Conservation (phyloP, 495 filamentous ascomycete genomes). For the Saxophila tyrrhenica region DNA sequence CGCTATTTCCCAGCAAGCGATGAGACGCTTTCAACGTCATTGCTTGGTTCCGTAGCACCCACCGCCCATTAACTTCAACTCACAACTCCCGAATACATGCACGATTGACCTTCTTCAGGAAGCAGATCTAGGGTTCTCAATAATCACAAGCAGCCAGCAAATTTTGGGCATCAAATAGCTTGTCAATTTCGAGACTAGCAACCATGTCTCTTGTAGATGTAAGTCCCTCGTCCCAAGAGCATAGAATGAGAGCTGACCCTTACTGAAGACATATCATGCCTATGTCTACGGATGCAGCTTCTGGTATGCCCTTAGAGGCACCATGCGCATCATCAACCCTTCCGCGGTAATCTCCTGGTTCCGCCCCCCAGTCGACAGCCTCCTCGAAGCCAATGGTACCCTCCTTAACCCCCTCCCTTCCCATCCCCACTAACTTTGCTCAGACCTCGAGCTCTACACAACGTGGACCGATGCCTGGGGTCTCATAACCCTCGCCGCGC, state of each 20-base stretch:
- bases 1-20: no score
- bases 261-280: conserved; percentile 17
- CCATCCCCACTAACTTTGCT: not conserved
- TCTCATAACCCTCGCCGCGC: conserved; percentile 11
- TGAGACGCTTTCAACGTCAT: not conserved
- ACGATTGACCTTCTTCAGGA: no score
- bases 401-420: not conserved
- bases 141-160: not conserved
- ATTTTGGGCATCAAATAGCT: no score
- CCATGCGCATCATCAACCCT: conserved; percentile 15
- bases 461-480: conserved; percentile 21
- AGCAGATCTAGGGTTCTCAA: no score
- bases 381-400: conserved; percentile 5
- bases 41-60: not conserved
- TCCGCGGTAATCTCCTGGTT: conserved; percentile 16
- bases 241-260: not conserved
- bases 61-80: not conserved
- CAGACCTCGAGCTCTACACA: conserved; percentile 24
- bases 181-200: no score
- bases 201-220: conserved; percentile 11
- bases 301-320: conserved; percentile 18
- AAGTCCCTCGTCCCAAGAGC: not conserved
- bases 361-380: conserved; percentile 4
- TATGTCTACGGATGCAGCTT: conserved; percentile 21
- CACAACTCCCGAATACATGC: no score